A percentile compares a stretch with the other conserved stretches of the same genome.
These are phyloP conservation scores for Globisporangium uncinulatum DNA, from an alignment of 352 stramenopile species.

Conservation along the genomic window DNA sequence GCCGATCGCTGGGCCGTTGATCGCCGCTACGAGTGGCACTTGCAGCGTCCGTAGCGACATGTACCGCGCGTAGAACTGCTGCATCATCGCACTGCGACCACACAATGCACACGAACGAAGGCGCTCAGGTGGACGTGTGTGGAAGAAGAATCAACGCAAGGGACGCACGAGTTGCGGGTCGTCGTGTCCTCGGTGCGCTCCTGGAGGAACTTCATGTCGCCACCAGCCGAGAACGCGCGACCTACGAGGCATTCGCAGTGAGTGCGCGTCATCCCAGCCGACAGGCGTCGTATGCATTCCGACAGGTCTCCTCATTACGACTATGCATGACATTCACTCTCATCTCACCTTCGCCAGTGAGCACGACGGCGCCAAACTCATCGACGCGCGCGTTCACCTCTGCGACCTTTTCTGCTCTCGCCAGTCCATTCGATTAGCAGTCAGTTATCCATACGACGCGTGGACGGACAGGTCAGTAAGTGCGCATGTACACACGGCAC, in stretches of 20 bases:
- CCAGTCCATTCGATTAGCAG: neutral
- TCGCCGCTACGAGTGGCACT: slow-evolving; percentile 77
- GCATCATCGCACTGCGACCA: slow-evolving; percentile 58
- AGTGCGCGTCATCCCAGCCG: neutral
- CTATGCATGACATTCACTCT: neutral
- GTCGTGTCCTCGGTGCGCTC: slow-evolving; percentile 50
- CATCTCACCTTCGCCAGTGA: slow-evolving; percentile 56
- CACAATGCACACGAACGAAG: neutral
- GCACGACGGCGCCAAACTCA: slow-evolving; percentile 64
- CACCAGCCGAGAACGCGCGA: slow-evolving; percentile 83
- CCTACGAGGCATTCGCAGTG: slow-evolving; percentile 8
- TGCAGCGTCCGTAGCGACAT: slow-evolving; percentile 69
- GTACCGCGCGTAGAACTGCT: slow-evolving; percentile 81
- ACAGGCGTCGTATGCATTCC: too few relatives aligned
- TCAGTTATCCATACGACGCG: neutral
- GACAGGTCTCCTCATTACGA: neutral
- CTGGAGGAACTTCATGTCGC: slow-evolving; percentile 80
- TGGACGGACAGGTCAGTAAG: neutral
- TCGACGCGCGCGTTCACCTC: slow-evolving; percentile 43
- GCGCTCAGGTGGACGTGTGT: neutral
- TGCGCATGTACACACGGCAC: slow-evolving; percentile 13
- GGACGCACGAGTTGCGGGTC: slow-evolving; percentile 58
- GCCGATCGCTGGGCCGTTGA: slow-evolving; percentile 82
- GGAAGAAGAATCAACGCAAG: neutral
- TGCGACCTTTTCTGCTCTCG: slow-evolving; percentile 26